These are phyloP conservation scores for Achaetomiella virescens DNA, from an alignment of 495 filamentous ascomycete species.

Conservation along the genomic window DNA sequence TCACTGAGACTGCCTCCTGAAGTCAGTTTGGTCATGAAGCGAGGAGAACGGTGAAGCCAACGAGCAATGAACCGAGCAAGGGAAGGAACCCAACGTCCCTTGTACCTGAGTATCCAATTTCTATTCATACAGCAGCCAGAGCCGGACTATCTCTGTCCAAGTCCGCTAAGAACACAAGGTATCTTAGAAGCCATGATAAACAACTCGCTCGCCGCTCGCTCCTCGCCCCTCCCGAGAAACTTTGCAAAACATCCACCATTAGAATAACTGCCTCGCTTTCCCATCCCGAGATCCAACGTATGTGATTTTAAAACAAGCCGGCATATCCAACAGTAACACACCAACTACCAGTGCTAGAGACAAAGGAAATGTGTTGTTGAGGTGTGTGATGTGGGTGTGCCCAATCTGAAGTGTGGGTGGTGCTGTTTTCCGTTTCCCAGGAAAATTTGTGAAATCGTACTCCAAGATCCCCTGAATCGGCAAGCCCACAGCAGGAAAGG, in stretches of 20 bases:
- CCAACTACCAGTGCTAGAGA: neutral
- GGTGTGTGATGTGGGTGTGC: neutral
- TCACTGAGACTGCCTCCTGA: no score
- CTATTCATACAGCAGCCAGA: conserved; percentile 4
- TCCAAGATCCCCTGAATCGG: neutral
- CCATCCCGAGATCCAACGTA: neutral
- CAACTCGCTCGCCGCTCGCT: neutral
- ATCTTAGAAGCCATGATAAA: neutral
- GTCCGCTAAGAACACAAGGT: neutral
- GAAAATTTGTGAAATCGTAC: conserved; percentile 7
- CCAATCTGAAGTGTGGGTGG: neutral
- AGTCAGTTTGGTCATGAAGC: no score
- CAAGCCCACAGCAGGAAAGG: neutral
- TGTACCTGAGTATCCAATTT: neutral
- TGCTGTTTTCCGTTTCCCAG: conserved; percentile 3
- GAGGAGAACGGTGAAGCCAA: no score
- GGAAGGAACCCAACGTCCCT: neutral
- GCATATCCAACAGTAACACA: neutral
- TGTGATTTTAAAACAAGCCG: neutral
- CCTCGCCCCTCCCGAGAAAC: neutral
- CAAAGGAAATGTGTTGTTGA: conserved; percentile 8
- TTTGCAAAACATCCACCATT: conserved; percentile 7
- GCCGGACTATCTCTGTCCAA: neutral
- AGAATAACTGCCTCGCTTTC: neutral
- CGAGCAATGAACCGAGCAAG: neutral